phyloP scores from a whole-genome alignment of 768 basidiomycete species.

The Porpolomopsis calyptriformis region DNA sequence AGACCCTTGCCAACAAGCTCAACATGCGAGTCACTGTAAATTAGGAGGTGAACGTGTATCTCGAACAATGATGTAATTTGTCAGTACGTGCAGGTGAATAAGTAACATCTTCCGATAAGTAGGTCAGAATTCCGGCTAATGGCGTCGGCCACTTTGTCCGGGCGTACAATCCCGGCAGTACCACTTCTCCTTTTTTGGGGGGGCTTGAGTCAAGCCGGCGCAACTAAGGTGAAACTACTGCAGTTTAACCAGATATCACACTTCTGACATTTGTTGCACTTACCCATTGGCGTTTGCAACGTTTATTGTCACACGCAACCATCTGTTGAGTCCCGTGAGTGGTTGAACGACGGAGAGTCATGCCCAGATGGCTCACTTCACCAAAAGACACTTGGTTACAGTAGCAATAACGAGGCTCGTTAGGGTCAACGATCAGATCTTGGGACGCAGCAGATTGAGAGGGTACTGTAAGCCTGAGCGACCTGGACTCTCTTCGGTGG shows the following conservation, averaged over 20 bases:
- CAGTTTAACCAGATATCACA: conserved; percentile 1
- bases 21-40: conserved; percentile 38
- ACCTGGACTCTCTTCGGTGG: background rate
- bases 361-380: conserved; percentile 37
- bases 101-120: no score
- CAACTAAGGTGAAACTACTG: conserved; percentile 65
- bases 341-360: background rate
- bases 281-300: conserved; percentile 78
- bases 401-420: conserved; percentile 65
- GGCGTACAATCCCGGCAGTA: conserved; percentile 54
- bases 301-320: conserved; percentile 73
- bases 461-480: conserved; percentile 30
- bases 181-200: conserved; percentile 51
- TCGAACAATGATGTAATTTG: no score
- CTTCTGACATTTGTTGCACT: conserved; percentile 20
- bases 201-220: conserved; percentile 47
- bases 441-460: conserved; percentile 15
- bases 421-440: conserved; percentile 24
- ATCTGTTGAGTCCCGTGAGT: conserved; percentile 38
- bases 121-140: conserved; percentile 6
- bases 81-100: no score
- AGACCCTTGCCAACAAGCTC: conserved; percentile 71
- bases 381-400: conserved; percentile 76
- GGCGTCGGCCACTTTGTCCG: conserved; percentile 28
- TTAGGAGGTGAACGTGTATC: background rate